phyloP scores from a whole-genome alignment of 306 rosid genomes.

The Castanea crenata region DNA sequence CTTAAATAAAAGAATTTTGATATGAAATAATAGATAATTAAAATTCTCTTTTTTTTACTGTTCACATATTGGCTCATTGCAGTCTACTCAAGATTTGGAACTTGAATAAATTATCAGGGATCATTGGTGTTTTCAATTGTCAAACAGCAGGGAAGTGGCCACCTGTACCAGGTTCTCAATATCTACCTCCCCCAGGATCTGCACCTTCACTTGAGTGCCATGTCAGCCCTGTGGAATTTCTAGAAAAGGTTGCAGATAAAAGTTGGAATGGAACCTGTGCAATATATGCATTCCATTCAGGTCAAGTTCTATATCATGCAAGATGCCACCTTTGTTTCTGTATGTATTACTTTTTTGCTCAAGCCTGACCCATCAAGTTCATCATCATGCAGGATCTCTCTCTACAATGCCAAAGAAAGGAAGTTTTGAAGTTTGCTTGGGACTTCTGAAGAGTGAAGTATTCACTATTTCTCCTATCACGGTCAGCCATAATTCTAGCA shows the following conservation, averaged over 20 bases:
- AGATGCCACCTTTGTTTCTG: background rate
- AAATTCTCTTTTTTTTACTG: background rate
- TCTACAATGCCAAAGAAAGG: constrained; percentile 39
- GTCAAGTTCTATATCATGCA: constrained; percentile 15
- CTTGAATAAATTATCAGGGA: constrained; percentile 54
- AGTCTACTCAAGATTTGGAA: constrained; percentile 69
- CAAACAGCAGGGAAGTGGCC: constrained; percentile 75
- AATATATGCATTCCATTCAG: constrained; percentile 55
- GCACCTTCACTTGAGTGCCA: constrained; percentile 33
- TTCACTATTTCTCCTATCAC: constrained; percentile 55
- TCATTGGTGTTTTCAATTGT: constrained; percentile 60
- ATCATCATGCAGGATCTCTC: constrained; percentile 45
- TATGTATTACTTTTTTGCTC: constrained; percentile 7
- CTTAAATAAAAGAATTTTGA: background rate
- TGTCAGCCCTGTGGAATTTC: constrained; percentile 47
- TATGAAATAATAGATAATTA: background rate
- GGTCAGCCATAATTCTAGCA: constrained; percentile 19
- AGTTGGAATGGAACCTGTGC: constrained; percentile 59
- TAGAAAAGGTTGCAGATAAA: constrained; percentile 53
- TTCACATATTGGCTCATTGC: constrained; percentile 5
- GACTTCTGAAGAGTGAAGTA: constrained; percentile 52
- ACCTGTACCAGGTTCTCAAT: constrained; percentile 24
- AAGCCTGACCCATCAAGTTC: background rate
- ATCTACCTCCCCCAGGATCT: constrained; percentile 7
- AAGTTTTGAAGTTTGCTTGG: constrained; percentile 43